Conservation (phyloP, 2,329 filamentous ascomycete species). For the Penicillium brevicompactum region DNA sequence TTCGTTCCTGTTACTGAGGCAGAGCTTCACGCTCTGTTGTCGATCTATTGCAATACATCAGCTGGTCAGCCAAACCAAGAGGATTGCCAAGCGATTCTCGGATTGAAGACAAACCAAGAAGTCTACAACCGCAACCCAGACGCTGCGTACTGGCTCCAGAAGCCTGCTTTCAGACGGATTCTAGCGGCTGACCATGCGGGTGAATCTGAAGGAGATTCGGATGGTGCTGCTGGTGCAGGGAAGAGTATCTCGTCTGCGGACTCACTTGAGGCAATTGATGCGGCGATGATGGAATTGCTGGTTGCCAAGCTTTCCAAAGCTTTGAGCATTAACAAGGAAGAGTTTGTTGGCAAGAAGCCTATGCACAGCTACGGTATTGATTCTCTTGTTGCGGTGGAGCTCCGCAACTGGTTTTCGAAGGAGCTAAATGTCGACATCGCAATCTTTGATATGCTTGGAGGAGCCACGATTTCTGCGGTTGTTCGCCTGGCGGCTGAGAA, state of each 20-base stretch:
- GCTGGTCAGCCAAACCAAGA: background rate
- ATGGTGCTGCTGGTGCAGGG: background rate
- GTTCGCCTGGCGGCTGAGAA: background rate
- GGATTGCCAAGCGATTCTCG: background rate
- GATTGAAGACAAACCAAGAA: background rate
- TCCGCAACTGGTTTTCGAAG: background rate
- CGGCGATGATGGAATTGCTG: background rate
- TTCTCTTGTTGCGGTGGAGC: background rate
- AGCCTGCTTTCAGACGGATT: background rate
- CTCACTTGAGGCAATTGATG: background rate
- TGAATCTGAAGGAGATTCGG: background rate
- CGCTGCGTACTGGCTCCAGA: background rate
- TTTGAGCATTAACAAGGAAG: background rate
- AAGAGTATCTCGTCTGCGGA: background rate
- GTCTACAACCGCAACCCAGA: background rate
- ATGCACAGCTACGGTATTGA: conserved; percentile 13
- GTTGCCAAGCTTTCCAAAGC: background rate
- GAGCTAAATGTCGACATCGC: background rate
- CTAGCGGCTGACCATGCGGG: background rate
- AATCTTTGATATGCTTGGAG: background rate
- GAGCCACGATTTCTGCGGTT: background rate
- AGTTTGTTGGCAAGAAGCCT: background rate
- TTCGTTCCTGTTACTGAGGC: background rate
- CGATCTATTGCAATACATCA: background rate
- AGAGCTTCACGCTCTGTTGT: background rate